These are phyloP conservation scores for Candida chilensis DNA, from an alignment of 805 yeast genomes.

Conservation along the genomic window DNA sequence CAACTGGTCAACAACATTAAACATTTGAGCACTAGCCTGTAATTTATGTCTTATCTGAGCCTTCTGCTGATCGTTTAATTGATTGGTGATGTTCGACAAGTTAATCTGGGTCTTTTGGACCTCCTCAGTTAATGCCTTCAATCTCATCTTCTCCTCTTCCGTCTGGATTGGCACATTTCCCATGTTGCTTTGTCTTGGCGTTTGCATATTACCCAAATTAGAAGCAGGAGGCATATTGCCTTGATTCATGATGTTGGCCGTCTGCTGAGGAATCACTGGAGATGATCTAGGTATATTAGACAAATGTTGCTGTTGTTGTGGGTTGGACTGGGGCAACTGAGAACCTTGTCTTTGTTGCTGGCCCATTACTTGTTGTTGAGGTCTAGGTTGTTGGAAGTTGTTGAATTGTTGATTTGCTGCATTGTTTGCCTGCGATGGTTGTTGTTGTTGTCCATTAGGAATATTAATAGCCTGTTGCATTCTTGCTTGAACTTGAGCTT, in stretches of 20 bases:
- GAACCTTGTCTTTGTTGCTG: constrained; percentile 3
- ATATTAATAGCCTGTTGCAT: constrained; percentile 4
- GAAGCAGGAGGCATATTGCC: too few species aligned
- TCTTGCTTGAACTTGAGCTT: constrained; percentile 7
- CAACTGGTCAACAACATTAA: constrained; percentile 62
- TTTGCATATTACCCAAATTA: not conserved
- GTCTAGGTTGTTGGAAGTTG: constrained; percentile 4
- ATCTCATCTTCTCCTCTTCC: constrained; percentile 53
- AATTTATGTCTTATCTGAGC: constrained; percentile 46
- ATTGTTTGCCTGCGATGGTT: constrained; percentile 6
- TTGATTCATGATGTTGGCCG: not conserved
- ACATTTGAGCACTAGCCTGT: constrained; percentile 46
- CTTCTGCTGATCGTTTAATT: constrained; percentile 57
- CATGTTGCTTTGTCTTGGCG: too few species aligned
- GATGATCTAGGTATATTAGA: constrained; percentile 8
- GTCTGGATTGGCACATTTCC: constrained; percentile 27
- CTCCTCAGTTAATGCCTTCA: constrained; percentile 59
- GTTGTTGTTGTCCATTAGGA: constrained; percentile 4
- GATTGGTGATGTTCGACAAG: constrained; percentile 55
- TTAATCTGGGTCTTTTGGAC: constrained; percentile 60
- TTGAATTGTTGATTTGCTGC: constrained; percentile 5
- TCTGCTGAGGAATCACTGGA: not conserved
- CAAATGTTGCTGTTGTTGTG: constrained; percentile 1
- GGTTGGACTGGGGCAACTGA: constrained; percentile 4
- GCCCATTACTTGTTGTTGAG: constrained; percentile 6